Base-by-base conservation (phyloP, 192 early-diverging fungal species). In the Backusella luteola region DNA sequence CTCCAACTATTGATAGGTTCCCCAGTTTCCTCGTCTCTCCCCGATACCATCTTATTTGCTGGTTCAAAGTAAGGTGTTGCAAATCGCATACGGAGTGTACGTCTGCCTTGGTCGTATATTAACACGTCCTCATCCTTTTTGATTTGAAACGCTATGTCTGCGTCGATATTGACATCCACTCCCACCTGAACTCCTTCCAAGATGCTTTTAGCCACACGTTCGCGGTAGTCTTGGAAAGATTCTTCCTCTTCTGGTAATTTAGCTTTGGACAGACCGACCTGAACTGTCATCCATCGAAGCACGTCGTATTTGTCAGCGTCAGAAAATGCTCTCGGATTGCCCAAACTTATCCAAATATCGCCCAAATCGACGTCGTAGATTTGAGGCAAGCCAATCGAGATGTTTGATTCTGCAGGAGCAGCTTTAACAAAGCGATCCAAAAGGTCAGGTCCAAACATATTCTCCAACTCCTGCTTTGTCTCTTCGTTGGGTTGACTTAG, bases 31-130 rank as follows among this genome's bases (percentile, higher is more conserved):
- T 49, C 46, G 67, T 79, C 82, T 53, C 86, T 77, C 9, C 80
- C 84, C 7, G 80, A 71, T 6, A 86, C 85, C 85, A 85, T 86
- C 4, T 80, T 35, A 36, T 83, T 84, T 1, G 87, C 87, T 11
- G 87, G 87, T 38, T 82, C 83, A 77, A 88, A 88, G 74, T 78
- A 85, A 19, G 87, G 87, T 11, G 85, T 81, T 39, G 85, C 87
- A 49, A 88, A 84, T 12, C 87, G 79, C 46, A 88, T 79, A 8
- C 86, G 44, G 0, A 88, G 66, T 11, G 79, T 74, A 9, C 87
- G 83, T n/a, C 87, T 79, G 2, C 79, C 83, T 41, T 79, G 75
- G 67, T 88, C 87, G 6, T 83, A 82, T 12, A 88, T 41, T n/a
- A 88, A 36, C 15, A 77, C 39, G 4, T 76, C 35, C 0, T 69